Conservation (phyloP, 495 filamentous ascomycete species). For the Hypoxylon rickii region DNA sequence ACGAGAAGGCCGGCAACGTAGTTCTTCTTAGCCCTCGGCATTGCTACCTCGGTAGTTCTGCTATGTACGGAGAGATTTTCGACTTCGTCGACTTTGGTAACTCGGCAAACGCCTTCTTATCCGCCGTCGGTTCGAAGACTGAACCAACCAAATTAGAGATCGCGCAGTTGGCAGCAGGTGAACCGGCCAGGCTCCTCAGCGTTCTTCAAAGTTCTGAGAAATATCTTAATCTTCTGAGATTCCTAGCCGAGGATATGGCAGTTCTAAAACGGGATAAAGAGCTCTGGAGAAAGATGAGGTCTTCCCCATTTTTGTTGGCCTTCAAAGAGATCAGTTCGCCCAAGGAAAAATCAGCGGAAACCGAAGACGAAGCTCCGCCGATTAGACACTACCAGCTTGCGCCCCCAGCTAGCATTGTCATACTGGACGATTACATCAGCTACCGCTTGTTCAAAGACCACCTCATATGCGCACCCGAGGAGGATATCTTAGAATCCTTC, state of each 20-base stretch:
- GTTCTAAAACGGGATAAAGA: conserved; percentile 76
- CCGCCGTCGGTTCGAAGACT: conserved; percentile 83
- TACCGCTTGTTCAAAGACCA: conserved; percentile 82
- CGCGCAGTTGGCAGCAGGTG: conserved; percentile 73
- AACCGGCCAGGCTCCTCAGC: conserved; percentile 78
- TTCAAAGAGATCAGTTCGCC: conserved; percentile 69
- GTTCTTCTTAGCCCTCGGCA: conserved; percentile 61
- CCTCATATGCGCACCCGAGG: conserved; percentile 82
- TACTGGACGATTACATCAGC: conserved; percentile 84
- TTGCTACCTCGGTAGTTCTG: conserved; percentile 77
- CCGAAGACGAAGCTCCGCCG: conserved; percentile 70
- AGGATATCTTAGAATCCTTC: conserved; percentile 82
- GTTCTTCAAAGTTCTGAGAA: conserved; percentile 79
- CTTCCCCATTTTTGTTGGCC: conserved; percentile 77
- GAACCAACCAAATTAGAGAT: conserved; percentile 88
- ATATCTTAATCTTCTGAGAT: conserved; percentile 79
- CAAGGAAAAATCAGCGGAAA: conserved; percentile 54
- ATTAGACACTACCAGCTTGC: conserved; percentile 80
- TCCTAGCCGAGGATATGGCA: conserved; percentile 69
- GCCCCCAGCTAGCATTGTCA: conserved; percentile 68
- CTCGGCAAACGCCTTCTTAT: conserved; percentile 85
- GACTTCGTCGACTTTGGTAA: conserved; percentile 94
- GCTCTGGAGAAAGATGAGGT: conserved; percentile 74
- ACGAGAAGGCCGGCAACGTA: conserved; percentile 34
- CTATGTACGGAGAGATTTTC: conserved; percentile 84